phyloP scores from a whole-genome alignment of 352 stramenopile genomes.

The Phytophthora multivora region DNA sequence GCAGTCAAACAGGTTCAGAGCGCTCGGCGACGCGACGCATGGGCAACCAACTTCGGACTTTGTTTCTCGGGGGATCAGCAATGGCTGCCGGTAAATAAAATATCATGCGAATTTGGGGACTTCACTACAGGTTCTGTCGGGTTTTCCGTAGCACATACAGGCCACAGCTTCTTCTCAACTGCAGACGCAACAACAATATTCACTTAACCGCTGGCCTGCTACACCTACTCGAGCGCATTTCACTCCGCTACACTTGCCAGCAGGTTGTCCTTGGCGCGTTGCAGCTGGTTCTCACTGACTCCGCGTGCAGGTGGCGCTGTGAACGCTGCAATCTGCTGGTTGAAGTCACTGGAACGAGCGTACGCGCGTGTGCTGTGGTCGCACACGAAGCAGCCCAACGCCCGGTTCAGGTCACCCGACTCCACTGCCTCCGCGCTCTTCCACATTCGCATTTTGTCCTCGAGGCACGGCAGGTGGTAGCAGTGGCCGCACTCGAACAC shows the following conservation, averaged over 20 bases:
- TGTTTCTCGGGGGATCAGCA: slow-evolving; percentile 38
- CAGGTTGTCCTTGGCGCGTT: slow-evolving; percentile 73
- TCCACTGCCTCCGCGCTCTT: slow-evolving; percentile 66
- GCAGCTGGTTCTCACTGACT: slow-evolving; percentile 72
- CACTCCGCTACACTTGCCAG: slow-evolving; percentile 31
- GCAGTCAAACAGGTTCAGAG: slow-evolving; percentile 1
- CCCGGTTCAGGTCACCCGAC: slow-evolving; percentile 45
- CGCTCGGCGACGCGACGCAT: slow-evolving; percentile 4
- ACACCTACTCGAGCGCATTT: not conserved
- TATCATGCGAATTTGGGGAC: slow-evolving; percentile 87
- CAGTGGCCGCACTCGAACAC: slow-evolving; percentile 86
- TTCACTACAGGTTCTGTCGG: slow-evolving; percentile 30
- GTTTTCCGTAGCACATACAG: slow-evolving; percentile 7
- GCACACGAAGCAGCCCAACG: slow-evolving; percentile 82
- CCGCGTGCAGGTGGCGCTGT: slow-evolving; percentile 43
- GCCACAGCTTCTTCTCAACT: no score
- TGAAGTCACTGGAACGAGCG: slow-evolving; percentile 45
- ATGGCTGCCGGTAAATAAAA: slow-evolving; percentile 66
- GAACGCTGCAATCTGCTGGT: slow-evolving; percentile 45
- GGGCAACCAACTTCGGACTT: slow-evolving; percentile 19
- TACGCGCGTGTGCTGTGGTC: slow-evolving; percentile 76
- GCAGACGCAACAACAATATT: no score
- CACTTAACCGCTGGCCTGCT: no score
- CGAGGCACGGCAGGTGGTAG: slow-evolving; percentile 80
- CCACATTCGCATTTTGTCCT: slow-evolving; percentile 90